Evolutionary conservation across 331 rosid species (phyloP).

Genomic region (Rosa hybrid): DNA sequence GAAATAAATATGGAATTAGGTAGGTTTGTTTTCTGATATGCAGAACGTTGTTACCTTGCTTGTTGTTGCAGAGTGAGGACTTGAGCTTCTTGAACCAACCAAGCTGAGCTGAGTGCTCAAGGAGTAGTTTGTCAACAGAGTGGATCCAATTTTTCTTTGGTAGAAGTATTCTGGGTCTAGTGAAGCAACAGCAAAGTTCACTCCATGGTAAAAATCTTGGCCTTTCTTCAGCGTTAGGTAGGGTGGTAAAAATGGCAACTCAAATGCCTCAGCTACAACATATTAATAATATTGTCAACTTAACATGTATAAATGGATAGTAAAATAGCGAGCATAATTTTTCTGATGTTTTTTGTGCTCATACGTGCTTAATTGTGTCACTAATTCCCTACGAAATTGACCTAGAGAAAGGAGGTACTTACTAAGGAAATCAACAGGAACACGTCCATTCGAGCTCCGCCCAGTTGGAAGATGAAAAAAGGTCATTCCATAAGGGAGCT

Average conservation of each 20-base stretch:
- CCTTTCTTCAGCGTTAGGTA: slow-evolving; percentile 40
- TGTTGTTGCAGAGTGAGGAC: slow-evolving; percentile 49
- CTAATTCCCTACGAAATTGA: too few relatives aligned
- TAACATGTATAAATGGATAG: neutral
- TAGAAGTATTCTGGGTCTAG: slow-evolving; percentile 49
- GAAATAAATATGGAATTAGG: too few relatives aligned
- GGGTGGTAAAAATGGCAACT: slow-evolving; percentile 59
- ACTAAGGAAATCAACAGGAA: slow-evolving; percentile 69
- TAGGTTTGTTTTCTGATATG: neutral
- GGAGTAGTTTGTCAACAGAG: slow-evolving; percentile 53
- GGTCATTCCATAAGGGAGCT: slow-evolving; percentile 58
- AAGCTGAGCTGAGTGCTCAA: slow-evolving; percentile 68
- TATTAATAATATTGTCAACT: neutral
- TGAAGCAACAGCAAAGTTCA: slow-evolving; percentile 71
- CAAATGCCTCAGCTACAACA: slow-evolving; percentile 59
- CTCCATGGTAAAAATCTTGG: slow-evolving; percentile 38
- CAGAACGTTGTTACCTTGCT: slow-evolving; percentile 40
- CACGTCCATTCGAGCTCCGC: slow-evolving; percentile 66
- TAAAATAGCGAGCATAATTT: too few relatives aligned
- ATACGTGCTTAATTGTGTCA: too few relatives aligned
- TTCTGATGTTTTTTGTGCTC: too few relatives aligned
- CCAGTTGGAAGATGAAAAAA: slow-evolving; percentile 62
- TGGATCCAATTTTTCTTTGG: slow-evolving; percentile 20
- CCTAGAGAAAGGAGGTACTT: neutral
- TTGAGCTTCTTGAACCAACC: slow-evolving; percentile 69